phyloP scores from a whole-genome alignment of 257 asterid genomes.

The Phtheirospermum japonicum region DNA sequence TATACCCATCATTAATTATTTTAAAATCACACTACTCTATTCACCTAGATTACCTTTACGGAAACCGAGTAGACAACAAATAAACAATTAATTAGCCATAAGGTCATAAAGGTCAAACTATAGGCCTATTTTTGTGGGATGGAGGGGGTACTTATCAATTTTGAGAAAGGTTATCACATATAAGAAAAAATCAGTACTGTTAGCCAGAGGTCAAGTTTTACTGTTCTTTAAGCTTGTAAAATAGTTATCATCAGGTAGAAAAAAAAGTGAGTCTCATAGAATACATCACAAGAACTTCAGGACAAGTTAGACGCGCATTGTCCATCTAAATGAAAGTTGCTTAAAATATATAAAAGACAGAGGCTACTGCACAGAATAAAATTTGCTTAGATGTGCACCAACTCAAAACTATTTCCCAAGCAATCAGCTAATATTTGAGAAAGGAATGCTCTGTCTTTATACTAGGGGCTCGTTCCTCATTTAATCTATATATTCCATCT shows the following conservation, averaged over 20 bases:
- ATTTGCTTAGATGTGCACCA: background rate
- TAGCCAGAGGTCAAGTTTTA: background rate
- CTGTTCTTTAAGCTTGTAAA: background rate
- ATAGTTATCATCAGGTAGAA: background rate
- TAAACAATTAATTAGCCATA: too few species aligned
- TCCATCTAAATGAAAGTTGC: background rate
- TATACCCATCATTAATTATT: too few species aligned
- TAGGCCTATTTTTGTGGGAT: too few species aligned
- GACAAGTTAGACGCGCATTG: background rate
- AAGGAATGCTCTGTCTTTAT: background rate
- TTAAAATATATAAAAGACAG: background rate
- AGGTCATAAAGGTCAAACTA: too few species aligned
- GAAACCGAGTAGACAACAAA: too few species aligned
- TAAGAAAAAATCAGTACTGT: background rate
- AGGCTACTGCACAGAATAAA: background rate
- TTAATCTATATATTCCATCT: background rate
- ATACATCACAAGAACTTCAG: background rate
- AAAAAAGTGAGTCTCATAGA: background rate
- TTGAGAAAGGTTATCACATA: constrained; percentile 7
- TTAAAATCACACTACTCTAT: too few species aligned
- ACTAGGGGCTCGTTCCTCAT: background rate
- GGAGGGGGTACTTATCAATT: too few species aligned
- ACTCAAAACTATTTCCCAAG: background rate
- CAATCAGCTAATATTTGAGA: background rate
- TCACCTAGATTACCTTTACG: too few species aligned